Evolutionary conservation across 306 rosid species (phyloP).

Genomic region (Ormosia emarginata): DNA sequence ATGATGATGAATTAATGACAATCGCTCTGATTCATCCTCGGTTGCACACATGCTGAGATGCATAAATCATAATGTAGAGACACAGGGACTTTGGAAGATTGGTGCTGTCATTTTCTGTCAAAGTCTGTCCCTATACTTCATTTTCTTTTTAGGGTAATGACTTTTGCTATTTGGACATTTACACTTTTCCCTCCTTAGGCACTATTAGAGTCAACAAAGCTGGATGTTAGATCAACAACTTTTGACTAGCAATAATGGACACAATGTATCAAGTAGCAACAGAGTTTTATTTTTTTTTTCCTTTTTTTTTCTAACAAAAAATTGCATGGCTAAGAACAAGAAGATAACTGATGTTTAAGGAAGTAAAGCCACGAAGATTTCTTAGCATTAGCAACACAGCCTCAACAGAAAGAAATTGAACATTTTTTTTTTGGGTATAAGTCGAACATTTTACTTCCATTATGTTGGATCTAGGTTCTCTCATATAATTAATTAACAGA

Average conservation of each 20-base stretch:
- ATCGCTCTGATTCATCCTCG: background rate
- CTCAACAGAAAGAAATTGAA: no score
- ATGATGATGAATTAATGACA: slow-evolving; percentile 6
- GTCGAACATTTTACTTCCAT: background rate
- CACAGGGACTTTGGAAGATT: slow-evolving; percentile 12
- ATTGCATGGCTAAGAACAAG: background rate
- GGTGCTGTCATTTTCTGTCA: slow-evolving; percentile 28
- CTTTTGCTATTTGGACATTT: slow-evolving; percentile 24
- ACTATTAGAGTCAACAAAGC: slow-evolving; percentile 34
- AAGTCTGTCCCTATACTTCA: slow-evolving; percentile 12
- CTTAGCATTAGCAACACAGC: no score
- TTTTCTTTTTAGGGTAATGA: slow-evolving; percentile 9
- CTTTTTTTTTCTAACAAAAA: background rate
- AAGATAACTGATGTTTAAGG: background rate
- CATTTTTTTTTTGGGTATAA: no score
- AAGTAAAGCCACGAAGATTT: background rate
- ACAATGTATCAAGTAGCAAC: background rate
- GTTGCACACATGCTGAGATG: background rate
- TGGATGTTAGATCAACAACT: slow-evolving; percentile 19
- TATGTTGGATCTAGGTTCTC: background rate
- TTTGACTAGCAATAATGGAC: slow-evolving; percentile 25
- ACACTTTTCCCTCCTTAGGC: slow-evolving; percentile 16
- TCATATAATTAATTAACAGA: no score
- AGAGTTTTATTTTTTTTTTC: background rate
- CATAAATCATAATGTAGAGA: background rate